These are phyloP conservation scores for Lentinula detonsa DNA, from an alignment of 768 basidiomycete species.

Conservation along the genomic window DNA sequence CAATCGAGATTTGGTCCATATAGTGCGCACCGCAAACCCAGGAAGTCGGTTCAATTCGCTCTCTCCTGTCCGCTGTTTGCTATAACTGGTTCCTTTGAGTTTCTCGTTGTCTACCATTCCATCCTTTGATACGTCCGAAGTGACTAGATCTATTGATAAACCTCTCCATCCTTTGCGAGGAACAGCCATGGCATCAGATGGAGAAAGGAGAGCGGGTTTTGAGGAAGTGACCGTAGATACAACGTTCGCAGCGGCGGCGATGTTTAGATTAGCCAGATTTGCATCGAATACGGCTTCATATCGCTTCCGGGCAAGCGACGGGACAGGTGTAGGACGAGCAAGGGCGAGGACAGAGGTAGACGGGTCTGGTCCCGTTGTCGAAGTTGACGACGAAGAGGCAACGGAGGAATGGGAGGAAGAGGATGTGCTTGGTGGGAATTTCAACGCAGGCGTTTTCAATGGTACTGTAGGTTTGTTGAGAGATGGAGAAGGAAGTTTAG, in stretches of 20 bases:
- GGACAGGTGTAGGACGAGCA: constrained; percentile 60
- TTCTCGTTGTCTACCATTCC: constrained; percentile 15
- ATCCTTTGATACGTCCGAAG: constrained; percentile 12
- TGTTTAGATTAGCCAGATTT: constrained; percentile 25
- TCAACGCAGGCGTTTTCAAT: neutral
- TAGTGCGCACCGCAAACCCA: constrained; percentile 47
- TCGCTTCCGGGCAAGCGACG: constrained; percentile 53
- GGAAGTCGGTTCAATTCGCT: constrained; percentile 27
- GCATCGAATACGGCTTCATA: constrained; percentile 63
- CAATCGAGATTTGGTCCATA: constrained; percentile 62
- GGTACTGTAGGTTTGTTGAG: neutral
- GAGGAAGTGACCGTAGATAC: constrained; percentile 12
- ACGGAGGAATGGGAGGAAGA: neutral
- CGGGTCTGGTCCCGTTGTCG: neutral
- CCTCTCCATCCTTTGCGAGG: constrained; percentile 66
- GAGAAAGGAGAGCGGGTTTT: neutral
- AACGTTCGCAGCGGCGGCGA: constrained; percentile 7
- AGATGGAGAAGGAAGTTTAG: constrained; percentile 10
- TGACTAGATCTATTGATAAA: constrained; percentile 61
- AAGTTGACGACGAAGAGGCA: neutral
- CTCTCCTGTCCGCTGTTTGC: constrained; percentile 22
- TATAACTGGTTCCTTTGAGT: constrained; percentile 22
- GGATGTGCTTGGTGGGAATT: neutral
- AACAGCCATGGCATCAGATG: neutral
- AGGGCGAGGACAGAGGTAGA: constrained; percentile 17